Base-by-base conservation (phyloP, 768 basidiomycete species). In the Collybia mongolica region DNA sequence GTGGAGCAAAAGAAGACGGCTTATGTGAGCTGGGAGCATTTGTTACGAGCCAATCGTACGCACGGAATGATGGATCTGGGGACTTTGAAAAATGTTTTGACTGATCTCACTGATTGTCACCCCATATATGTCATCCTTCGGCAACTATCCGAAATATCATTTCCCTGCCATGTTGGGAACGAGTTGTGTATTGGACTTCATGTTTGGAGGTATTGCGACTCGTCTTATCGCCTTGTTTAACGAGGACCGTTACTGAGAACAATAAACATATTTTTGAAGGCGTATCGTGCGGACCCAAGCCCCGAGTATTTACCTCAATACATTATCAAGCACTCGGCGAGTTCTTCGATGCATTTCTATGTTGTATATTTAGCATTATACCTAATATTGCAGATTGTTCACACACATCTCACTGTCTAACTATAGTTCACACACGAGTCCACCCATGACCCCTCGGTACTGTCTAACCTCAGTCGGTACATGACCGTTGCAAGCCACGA, bases 41-140 rank as follows among this genome's bases (percentile, higher is more conserved):
- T 59, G 79, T 93, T 39, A 68, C 74, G 48, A 88, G 85, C 61
- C 90, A 93, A 66, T 55, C 53, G 8, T 95, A 88, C 60, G 79
- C 90, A 1, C 72, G 78, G 55, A 74, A 74, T 32, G 75, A 84
- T 50, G 92, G 90, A 0, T 72, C 79, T 2, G 89, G 89, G 2
- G 86, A 89, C 59, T 90, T 83, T 65, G 81, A 82, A 56, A 80
- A 65, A 59, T 90, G 88, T 57, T 82, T 78, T 58, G 51, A 52
- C 3, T 70, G 54, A 59, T 6, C 2, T 18, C 32, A 9, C 32
- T 32, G 32, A 32, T 32, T 32, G 32, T 6, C 32, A 32, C 14
- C 11, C 32, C 11, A 9, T 9, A 32, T 32, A 32, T 32, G 32
- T 32, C 32, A 12, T 32, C 11, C 32, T 32, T 12, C 11, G 11